phyloP scores from a whole-genome alignment of 306 rosid species.

The Cucurbita moschata region DNA sequence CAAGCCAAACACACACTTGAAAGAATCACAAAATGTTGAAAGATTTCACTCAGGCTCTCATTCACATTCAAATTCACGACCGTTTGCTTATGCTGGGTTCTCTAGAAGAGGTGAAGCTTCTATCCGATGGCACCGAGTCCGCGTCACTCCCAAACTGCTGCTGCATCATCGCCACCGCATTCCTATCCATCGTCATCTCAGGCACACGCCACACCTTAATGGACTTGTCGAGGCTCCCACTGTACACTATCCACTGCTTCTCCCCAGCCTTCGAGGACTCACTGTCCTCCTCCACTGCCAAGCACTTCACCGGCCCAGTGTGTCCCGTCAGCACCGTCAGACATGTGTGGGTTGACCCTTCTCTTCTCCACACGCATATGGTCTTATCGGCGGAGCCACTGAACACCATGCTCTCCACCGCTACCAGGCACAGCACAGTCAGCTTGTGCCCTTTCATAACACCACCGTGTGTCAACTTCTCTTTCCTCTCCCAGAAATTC shows the following conservation, averaged over 20 bases:
- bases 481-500: conserved; percentile 57
- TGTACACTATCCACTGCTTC: conserved; percentile 53
- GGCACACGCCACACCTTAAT: conserved; percentile 88
- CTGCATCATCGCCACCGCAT: conserved; percentile 3
- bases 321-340: conserved; percentile 67
- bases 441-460: conserved; percentile 63
- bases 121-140: conserved; percentile 35
- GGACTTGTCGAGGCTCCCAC: conserved; percentile 91
- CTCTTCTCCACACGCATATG: conserved; percentile 75
- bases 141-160: conserved; percentile 16
- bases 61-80: background rate
- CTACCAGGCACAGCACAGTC: conserved; percentile 56
- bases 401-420: conserved; percentile 46
- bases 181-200: conserved; percentile 11
- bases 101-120: conserved; percentile 38
- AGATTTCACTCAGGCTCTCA: background rate
- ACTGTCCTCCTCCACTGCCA: conserved; percentile 51
- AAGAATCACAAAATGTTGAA: background rate
- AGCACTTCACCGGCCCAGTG: conserved; percentile 76
- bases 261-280: conserved; percentile 19
- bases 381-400: conserved; percentile 90
- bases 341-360: conserved; percentile 57
- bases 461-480: conserved; percentile 45
- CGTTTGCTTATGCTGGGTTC: background rate
- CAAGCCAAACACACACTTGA: background rate